Evolutionary conservation across 176 grass and related monocot genomes (phyloP).

Genomic region (Eremochloa ophiuroides): DNA sequence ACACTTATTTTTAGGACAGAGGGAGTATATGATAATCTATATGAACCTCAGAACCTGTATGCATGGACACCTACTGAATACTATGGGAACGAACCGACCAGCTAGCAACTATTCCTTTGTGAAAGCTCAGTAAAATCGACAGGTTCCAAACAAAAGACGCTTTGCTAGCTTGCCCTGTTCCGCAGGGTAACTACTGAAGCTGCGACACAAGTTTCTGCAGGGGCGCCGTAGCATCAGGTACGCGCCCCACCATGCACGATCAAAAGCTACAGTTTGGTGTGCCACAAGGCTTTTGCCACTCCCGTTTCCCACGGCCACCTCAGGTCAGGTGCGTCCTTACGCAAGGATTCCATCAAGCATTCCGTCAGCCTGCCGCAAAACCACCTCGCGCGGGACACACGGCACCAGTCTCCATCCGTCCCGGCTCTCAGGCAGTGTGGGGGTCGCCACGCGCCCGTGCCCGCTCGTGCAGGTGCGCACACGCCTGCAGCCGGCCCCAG

Average conservation of each 20-base stretch:
- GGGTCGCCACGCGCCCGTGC: not conserved
- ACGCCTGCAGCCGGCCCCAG: not conserved
- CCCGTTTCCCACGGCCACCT: conserved; percentile 9
- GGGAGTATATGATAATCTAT: too few relatives aligned
- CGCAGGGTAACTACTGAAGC: not conserved
- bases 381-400: not conserved
- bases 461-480: not conserved
- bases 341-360: conserved; percentile 68
- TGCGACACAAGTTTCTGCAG: not conserved
- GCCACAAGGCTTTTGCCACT: conserved; percentile 2
- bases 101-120: too few relatives aligned
- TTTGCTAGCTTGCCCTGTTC: not conserved
- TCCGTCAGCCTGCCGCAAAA: conserved; percentile 34
- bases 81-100: too few relatives aligned
- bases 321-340: conserved; percentile 54
- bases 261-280: conserved; percentile 33
- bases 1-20: too few relatives aligned
- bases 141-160: too few relatives aligned
- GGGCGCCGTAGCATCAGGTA: conserved; percentile 15
- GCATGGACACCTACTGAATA: too few relatives aligned
- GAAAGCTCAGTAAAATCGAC: too few relatives aligned
- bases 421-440: too few relatives aligned
- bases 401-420: not conserved
- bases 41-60: too few relatives aligned
- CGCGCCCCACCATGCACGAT: conserved; percentile 17